Evolutionary conservation across 768 basidiomycete genomes (phyloP).

Genomic region (Mycena belliarum): DNA sequence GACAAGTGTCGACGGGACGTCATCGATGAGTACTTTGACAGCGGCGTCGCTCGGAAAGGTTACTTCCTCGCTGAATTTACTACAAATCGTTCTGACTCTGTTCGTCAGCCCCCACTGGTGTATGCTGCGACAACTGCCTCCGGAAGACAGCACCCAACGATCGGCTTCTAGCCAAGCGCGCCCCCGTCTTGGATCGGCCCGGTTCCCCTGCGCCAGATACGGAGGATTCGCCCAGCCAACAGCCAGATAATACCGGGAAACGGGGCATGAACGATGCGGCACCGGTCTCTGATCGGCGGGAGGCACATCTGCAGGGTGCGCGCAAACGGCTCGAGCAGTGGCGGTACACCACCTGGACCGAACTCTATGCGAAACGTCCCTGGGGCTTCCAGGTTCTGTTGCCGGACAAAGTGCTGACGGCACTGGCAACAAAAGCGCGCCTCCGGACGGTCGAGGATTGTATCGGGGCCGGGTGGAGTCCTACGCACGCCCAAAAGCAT

Average conservation of each 20-base stretch:
- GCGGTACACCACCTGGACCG: background rate
- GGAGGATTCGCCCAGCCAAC: background rate
- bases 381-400: conserved; percentile 1
- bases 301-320: background rate
- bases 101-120: conserved; percentile 11
- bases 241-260: background rate
- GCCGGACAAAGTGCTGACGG: conserved; percentile 23
- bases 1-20: conserved; percentile 25
- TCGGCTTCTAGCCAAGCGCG: background rate
- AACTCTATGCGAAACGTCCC: background rate
- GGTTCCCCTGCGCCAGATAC: background rate
- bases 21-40: conserved; percentile 28
- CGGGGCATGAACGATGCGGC: background rate
- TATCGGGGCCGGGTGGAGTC: conserved; percentile 4
- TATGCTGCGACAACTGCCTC: conserved; percentile 20
- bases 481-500: conserved; percentile 18
- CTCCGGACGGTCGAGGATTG: conserved; percentile 21
- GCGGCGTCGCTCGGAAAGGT: conserved; percentile 6
- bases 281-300: background rate
- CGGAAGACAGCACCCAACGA: background rate
- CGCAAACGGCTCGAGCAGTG: background rate
- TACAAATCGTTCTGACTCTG: too few relatives aligned
- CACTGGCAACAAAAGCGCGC: conserved; percentile 18
- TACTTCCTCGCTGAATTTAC: too few relatives aligned
- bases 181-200: background rate